phyloP scores from a whole-genome alignment of 495 filamentous ascomycete species.

The Neurospora pannonica region DNA sequence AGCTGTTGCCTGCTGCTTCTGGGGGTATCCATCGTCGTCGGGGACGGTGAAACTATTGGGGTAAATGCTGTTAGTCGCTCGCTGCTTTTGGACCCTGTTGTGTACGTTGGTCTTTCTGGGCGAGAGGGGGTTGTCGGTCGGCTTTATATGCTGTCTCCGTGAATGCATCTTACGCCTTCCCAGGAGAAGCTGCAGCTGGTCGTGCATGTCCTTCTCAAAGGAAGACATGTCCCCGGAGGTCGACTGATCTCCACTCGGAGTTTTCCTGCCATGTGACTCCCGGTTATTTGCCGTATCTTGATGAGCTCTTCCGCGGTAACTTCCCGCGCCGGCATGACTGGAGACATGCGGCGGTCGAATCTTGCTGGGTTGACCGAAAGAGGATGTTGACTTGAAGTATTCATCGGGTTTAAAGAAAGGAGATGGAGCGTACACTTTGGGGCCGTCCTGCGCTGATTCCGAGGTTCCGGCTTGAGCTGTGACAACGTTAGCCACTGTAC shows the following conservation, averaged over 20 bases:
- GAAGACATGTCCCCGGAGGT: slow-evolving; percentile 6
- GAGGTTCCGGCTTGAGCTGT: background rate
- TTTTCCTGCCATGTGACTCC: background rate
- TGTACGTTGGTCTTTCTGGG: slow-evolving; percentile 1
- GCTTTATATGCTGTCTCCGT: background rate
- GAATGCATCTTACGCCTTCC: background rate
- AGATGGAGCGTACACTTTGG: slow-evolving; percentile 23
- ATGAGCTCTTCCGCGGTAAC: background rate
- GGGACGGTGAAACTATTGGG: slow-evolving; percentile 42
- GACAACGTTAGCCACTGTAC: background rate
- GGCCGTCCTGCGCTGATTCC: slow-evolving; percentile 4
- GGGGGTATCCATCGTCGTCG: slow-evolving; percentile 20
- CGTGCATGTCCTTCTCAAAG: slow-evolving; percentile 17
- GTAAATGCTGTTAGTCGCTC: slow-evolving; percentile 22
- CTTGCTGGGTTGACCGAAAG: background rate
- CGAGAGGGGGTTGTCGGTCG: background rate
- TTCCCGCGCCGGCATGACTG: slow-evolving; percentile 4
- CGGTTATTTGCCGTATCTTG: slow-evolving; percentile 2
- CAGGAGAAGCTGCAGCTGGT: slow-evolving; percentile 18
- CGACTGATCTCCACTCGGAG: slow-evolving; percentile 20
- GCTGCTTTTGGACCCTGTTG: slow-evolving; percentile 7
- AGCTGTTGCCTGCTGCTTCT: slow-evolving; percentile 12
- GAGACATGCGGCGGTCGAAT: background rate
- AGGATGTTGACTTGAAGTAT: background rate
- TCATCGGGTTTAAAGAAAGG: slow-evolving; percentile 1